A percentile compares a stretch with the other conserved stretches of the same genome.
Conservation (phyloP, 371 early-diverging fungal species). For the Rhizopus arrhizus region DNA sequence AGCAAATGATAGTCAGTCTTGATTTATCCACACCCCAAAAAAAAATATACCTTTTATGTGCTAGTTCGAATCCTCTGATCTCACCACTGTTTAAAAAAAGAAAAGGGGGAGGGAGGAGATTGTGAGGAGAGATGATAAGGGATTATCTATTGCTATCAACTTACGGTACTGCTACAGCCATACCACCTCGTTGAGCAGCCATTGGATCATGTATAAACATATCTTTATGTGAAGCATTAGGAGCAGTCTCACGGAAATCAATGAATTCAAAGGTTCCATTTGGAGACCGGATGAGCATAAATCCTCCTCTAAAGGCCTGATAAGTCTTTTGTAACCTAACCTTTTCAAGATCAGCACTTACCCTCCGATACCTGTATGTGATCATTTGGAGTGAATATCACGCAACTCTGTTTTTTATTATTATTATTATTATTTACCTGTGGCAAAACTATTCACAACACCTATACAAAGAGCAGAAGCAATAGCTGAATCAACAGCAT, state of each 20-base stretch:
- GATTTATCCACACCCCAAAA: not conserved
- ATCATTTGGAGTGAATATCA: slow-evolving; percentile 17
- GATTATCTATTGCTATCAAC: slow-evolving; percentile 28
- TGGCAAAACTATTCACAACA: slow-evolving; percentile 89
- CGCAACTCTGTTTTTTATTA: slow-evolving; percentile 13
- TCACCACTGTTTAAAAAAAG: slow-evolving; percentile 64
- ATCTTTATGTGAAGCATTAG: slow-evolving; percentile 66
- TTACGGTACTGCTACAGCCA: slow-evolving; percentile 89
- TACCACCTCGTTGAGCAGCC: slow-evolving; percentile 74
- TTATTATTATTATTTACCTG: slow-evolving; percentile 76
- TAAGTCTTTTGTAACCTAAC: not conserved
- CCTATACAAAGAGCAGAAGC: slow-evolving; percentile 94
- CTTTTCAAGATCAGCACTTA: not conserved
- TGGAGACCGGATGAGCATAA: slow-evolving; percentile 86
- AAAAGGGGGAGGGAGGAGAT: too few relatives aligned
- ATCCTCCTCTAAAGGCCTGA: slow-evolving; percentile 79
- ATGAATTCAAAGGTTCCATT: slow-evolving; percentile 63
- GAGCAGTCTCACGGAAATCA: slow-evolving; percentile 93
- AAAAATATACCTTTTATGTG: slow-evolving; percentile 62
- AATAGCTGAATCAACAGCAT: slow-evolving; percentile 96
- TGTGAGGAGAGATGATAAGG: not conserved
- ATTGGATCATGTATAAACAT: slow-evolving; percentile 74
- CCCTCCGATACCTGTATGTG: slow-evolving; percentile 37
- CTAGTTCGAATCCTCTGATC: slow-evolving; percentile 82
- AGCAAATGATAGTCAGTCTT: not conserved